A percentile compares a stretch with the other conserved stretches of the same genome.
Evolutionary conservation across 371 early-diverging fungal genomes (phyloP).

Genomic region (Mortierella sp.): DNA sequence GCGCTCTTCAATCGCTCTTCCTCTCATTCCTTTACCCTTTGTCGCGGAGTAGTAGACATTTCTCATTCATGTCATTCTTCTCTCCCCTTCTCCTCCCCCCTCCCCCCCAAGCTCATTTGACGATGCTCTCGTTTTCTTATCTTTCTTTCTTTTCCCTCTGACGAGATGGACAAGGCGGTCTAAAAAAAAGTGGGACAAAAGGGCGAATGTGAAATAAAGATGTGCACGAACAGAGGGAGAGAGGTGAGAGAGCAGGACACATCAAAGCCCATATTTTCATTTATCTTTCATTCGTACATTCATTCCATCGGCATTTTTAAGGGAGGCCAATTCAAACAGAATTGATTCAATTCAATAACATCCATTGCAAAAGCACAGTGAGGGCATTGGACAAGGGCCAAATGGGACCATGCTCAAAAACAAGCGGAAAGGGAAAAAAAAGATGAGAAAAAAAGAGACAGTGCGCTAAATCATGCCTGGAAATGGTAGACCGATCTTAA

Average conservation of each 20-base stretch:
- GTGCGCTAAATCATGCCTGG: conserved; percentile 5
- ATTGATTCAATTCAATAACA: not conserved
- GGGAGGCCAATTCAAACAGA: not conserved
- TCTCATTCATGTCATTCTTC: not conserved
- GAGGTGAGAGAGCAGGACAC: not conserved
- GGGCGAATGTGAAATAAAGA: not conserved
- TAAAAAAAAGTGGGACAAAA: conserved; percentile 8
- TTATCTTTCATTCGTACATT: not conserved
- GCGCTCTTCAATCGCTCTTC: not conserved
- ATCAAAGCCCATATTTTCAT: conserved; percentile 10
- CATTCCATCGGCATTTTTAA: not conserved
- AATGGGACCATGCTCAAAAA: conserved; percentile 1
- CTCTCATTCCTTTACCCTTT: not conserved
- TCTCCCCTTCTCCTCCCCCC: not conserved
- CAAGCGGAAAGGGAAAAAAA: not conserved
- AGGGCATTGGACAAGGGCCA: not conserved
- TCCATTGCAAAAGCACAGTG: not conserved
- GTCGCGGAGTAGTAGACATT: not conserved
- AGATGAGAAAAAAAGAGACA: conserved; percentile 10
- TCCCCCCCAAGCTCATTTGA: not conserved
- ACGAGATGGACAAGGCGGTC: not conserved
- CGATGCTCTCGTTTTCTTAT: not conserved
- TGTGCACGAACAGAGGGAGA: not conserved
- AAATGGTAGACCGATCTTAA: conserved; percentile 11
- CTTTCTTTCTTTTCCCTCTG: not conserved